Evolutionary conservation across 139 green algal species (phyloP).

Genomic region (Chlorella sp.): DNA sequence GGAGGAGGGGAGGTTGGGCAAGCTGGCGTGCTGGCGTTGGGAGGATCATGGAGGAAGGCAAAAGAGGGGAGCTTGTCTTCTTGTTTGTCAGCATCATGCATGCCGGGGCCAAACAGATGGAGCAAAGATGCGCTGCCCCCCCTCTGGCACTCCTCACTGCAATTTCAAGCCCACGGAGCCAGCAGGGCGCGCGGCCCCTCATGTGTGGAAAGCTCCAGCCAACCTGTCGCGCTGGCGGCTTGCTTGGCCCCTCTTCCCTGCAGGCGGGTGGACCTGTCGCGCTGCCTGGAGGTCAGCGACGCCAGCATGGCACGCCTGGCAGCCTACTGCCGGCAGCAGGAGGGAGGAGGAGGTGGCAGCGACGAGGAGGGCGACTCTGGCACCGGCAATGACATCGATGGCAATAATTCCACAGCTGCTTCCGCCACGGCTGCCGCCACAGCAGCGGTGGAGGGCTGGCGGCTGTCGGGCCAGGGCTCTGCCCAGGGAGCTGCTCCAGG

Average conservation of each 20-base stretch:
- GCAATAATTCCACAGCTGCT: neutral
- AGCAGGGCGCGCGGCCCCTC: no score
- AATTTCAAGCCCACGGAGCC: no score
- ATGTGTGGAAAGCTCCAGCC: no score
- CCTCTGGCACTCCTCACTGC: neutral
- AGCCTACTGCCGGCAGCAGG: constrained; percentile 5
- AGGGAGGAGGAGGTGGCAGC: neutral
- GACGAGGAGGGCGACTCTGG: neutral
- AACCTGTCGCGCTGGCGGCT: neutral
- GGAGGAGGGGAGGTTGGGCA: no score
- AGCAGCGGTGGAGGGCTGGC: constrained; percentile 1
- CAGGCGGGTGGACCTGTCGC: constrained; percentile 21
- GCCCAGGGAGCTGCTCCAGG: neutral
- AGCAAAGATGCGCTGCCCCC: neutral
- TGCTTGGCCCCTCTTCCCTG: neutral
- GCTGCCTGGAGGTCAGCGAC: constrained; percentile 11
- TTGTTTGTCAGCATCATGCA: neutral
- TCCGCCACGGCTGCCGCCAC: neutral
- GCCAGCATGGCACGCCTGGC: neutral
- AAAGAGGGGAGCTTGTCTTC: no score
- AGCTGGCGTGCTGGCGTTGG: no score
- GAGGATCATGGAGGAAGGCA: no score
- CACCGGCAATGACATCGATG: neutral
- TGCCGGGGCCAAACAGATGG: neutral
- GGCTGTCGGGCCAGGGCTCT: neutral